phyloP scores from a whole-genome alignment of 2,329 filamentous ascomycete genomes.

The Fusarium pilosicola region DNA sequence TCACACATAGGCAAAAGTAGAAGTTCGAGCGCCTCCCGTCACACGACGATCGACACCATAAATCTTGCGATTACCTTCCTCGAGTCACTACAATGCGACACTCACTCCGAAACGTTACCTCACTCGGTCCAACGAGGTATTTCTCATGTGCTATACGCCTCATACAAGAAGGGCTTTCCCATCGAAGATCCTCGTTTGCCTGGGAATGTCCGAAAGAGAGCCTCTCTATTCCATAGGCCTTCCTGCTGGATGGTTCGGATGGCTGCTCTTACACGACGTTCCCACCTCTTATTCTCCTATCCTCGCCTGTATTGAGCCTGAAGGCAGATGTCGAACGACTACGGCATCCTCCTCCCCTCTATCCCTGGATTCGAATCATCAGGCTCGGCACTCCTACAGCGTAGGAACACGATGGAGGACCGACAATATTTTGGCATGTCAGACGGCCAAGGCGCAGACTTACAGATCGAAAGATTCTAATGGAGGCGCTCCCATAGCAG shows the following conservation, averaged over 20 bases:
- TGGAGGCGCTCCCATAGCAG: conserved; percentile 10
- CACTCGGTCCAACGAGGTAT: neutral
- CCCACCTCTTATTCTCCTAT: neutral
- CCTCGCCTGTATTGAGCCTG: neutral
- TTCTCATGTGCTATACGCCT: neutral
- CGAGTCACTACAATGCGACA: conserved; percentile 1
- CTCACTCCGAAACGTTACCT: neutral
- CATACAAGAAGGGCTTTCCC: conserved; percentile 10
- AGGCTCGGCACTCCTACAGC: neutral
- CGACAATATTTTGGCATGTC: conserved; percentile 18
- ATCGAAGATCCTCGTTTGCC: conserved; percentile 1
- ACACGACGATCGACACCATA: neutral
- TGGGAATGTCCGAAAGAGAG: conserved; percentile 8
- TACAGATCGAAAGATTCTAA: conserved; percentile 20
- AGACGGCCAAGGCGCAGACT: neutral
- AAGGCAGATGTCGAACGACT: neutral
- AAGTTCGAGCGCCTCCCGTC: no score
- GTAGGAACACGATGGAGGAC: neutral
- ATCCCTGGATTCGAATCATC: neutral
- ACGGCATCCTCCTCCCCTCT: conserved; percentile 12
- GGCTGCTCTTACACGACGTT: conserved; percentile 11
- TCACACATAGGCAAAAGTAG: accelerated
- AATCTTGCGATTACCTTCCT: neutral
- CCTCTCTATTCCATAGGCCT: neutral
- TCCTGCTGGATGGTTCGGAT: neutral